These are phyloP conservation scores for Aspergillus ellipticus DNA, from an alignment of 495 filamentous ascomycete species.

Conservation along the genomic window DNA sequence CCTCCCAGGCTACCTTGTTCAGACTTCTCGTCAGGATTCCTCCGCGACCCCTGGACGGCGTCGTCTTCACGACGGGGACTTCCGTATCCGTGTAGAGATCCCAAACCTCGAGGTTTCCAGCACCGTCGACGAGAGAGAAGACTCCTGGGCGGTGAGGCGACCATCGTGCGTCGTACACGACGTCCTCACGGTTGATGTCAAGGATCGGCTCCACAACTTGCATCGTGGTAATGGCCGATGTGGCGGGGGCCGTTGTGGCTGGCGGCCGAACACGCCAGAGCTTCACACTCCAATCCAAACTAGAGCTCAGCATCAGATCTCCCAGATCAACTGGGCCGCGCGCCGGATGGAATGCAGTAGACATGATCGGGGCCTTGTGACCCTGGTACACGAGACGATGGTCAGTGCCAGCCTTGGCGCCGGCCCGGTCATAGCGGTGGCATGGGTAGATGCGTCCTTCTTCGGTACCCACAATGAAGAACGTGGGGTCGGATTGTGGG, in stretches of 20 bases:
- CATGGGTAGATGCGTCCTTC: slow-evolving; percentile 94
- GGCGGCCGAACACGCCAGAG: slow-evolving; percentile 86
- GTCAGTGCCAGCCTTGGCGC: slow-evolving; percentile 93
- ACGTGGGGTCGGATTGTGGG: slow-evolving; percentile 90
- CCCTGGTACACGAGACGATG: slow-evolving; percentile 77
- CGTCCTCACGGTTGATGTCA: slow-evolving; percentile 87
- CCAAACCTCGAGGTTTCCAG: slow-evolving; percentile 92
- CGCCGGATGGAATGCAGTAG: slow-evolving; percentile 88
- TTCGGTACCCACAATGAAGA: slow-evolving; percentile 95
- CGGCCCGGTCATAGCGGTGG: slow-evolving; percentile 93
- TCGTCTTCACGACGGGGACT: slow-evolving; percentile 75
- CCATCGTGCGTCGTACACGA: slow-evolving; percentile 95
- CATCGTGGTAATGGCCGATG: slow-evolving; percentile 34
- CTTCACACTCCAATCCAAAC: slow-evolving; percentile 94
- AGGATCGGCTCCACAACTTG: slow-evolving; percentile 66
- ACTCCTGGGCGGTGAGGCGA: slow-evolving; percentile 87
- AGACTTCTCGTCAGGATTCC: slow-evolving; percentile 67
- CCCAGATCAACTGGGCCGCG: slow-evolving; percentile 91
- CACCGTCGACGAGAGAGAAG: slow-evolving; percentile 90
- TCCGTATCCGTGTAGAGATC: slow-evolving; percentile 90
- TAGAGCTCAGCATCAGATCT: slow-evolving; percentile 81
- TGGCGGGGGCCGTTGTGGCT: slow-evolving; percentile 46
- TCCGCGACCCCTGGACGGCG: slow-evolving; percentile 58
- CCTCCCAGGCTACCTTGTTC: slow-evolving; percentile 93
- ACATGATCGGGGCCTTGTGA: slow-evolving; percentile 93